Conservation (phyloP, 1,139 yeast genomes). For the Magnusiomyces magnusii region DNA sequence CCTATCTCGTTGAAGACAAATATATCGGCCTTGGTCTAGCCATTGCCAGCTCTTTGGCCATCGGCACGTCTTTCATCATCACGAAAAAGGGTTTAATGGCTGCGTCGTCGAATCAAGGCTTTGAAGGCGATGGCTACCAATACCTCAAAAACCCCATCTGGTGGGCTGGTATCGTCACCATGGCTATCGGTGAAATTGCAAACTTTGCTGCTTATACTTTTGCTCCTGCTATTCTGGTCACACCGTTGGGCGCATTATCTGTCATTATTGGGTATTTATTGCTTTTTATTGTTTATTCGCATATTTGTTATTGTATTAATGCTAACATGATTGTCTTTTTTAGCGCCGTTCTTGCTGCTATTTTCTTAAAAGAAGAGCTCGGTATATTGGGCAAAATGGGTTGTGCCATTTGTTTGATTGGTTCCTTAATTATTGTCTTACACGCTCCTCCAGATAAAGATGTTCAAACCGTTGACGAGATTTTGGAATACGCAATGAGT, state of each 20-base stretch:
- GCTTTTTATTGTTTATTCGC: slow-evolving; percentile 24
- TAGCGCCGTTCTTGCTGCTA: slow-evolving; percentile 72
- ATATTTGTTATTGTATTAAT: neutral
- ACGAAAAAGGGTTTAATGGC: slow-evolving; percentile 82
- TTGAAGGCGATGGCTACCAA: slow-evolving; percentile 61
- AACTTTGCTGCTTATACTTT: slow-evolving; percentile 93
- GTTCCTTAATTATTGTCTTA: slow-evolving; percentile 80
- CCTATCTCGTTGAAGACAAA: slow-evolving; percentile 52
- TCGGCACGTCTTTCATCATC: slow-evolving; percentile 82
- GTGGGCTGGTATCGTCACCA: slow-evolving; percentile 91
- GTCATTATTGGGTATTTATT: slow-evolving; percentile 57
- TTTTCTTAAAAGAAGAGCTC: slow-evolving; percentile 76
- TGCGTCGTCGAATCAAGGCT: slow-evolving; percentile 53
- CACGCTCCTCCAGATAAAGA: slow-evolving; percentile 96
- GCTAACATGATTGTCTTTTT: neutral
- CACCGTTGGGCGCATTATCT: slow-evolving; percentile 85
- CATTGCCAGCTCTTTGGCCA: slow-evolving; percentile 79
- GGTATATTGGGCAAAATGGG: slow-evolving; percentile 92
- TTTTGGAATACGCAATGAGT: slow-evolving; percentile 66
- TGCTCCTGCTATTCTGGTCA: slow-evolving; percentile 89
- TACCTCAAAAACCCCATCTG: slow-evolving; percentile 81
- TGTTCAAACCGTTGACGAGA: slow-evolving; percentile 81
- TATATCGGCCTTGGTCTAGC: slow-evolving; percentile 88
- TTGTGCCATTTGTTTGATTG: slow-evolving; percentile 83
- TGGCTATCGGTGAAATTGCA: slow-evolving; percentile 90